Evolutionary conservation across 768 basidiomycete genomes (phyloP).

Genomic region (Amanita subjunquillea): DNA sequence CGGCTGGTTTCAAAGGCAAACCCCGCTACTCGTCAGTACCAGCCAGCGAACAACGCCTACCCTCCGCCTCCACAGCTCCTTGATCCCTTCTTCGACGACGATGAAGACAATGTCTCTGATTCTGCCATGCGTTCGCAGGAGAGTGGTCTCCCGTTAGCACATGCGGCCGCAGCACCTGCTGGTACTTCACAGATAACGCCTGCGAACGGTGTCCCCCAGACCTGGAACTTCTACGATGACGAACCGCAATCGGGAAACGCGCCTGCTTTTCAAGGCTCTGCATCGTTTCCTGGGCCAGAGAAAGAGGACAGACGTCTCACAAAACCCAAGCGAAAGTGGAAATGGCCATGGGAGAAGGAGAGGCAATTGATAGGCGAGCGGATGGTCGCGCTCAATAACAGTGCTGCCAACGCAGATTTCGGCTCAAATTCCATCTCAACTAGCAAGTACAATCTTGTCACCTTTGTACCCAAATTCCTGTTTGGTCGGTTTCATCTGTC

Average conservation of each 20-base stretch:
- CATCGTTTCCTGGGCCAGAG: conserved; percentile 25
- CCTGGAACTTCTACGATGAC: conserved; percentile 70
- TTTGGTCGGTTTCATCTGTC: conserved; percentile 45
- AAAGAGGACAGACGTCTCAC: conserved; percentile 11
- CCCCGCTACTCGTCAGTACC: conserved; percentile 45
- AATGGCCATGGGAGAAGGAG: conserved; percentile 79
- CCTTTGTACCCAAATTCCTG: conserved; percentile 90
- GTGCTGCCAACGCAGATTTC: conserved; percentile 52
- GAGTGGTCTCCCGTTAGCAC: conserved; percentile 48
- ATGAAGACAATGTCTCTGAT: conserved; percentile 62
- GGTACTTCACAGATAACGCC: conserved; percentile 39
- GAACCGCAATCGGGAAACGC: conserved; percentile 31
- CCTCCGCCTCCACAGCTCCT: conserved; percentile 48
- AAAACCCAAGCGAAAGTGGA: conserved; percentile 37
- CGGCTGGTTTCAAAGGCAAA: conserved; percentile 65
- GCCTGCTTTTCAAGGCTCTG: conserved; percentile 32
- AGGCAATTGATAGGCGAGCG: conserved; percentile 62
- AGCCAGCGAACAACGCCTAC: conserved; percentile 46
- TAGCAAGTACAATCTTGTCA: conserved; percentile 84
- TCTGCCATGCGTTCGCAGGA: conserved; percentile 52
- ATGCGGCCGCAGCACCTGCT: conserved; percentile 51
- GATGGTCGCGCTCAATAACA: conserved; percentile 75
- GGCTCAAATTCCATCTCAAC: conserved; percentile 83
- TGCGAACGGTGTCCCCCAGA: conserved; percentile 42
- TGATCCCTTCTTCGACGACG: conserved; percentile 89